Conservation (phyloP, 2,329 filamentous ascomycete genomes). For the Escovopsis sp. region DNA sequence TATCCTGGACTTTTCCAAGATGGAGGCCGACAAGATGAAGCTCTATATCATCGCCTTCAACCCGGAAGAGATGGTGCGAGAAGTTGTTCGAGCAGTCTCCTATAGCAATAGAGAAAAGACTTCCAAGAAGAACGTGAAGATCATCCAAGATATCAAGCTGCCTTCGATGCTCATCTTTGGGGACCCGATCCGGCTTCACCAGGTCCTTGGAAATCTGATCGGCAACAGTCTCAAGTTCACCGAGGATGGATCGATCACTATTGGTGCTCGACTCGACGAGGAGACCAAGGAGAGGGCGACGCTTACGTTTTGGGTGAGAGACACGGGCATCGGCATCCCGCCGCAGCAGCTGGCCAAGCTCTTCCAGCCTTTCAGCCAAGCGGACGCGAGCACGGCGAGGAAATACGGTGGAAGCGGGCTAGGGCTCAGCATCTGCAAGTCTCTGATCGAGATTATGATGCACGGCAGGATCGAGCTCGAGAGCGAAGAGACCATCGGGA, state of each 20-base stretch:
- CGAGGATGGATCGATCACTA: conserved; percentile 69
- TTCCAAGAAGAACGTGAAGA: conserved; percentile 45
- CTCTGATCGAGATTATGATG: conserved; percentile 84
- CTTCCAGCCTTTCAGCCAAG: conserved; percentile 86
- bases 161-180: conserved; percentile 59
- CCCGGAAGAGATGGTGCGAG: conserved; percentile 49
- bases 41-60: conserved; percentile 58
- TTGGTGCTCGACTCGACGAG: conserved; percentile 56
- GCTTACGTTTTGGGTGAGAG: conserved; percentile 71
- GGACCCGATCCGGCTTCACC: conserved; percentile 50
- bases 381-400: conserved; percentile 75
- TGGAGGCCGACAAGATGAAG: conserved; percentile 78
- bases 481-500: conserved; percentile 57
- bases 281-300: conserved; percentile 57
- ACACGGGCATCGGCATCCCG: conserved; percentile 85
- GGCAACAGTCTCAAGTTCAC: conserved; percentile 94
- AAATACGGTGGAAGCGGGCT: conserved; percentile 88
- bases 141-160: conserved; percentile 54
- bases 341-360: conserved; percentile 69
- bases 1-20: conserved; percentile 88
- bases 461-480: conserved; percentile 72
- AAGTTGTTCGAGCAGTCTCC: conserved; percentile 49
- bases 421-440: conserved; percentile 87
- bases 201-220: conserved; percentile 67
- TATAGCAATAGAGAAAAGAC: conserved; percentile 51